Conservation (phyloP, 352 stramenopile genomes). For the Phytophthora palmivora region DNA sequence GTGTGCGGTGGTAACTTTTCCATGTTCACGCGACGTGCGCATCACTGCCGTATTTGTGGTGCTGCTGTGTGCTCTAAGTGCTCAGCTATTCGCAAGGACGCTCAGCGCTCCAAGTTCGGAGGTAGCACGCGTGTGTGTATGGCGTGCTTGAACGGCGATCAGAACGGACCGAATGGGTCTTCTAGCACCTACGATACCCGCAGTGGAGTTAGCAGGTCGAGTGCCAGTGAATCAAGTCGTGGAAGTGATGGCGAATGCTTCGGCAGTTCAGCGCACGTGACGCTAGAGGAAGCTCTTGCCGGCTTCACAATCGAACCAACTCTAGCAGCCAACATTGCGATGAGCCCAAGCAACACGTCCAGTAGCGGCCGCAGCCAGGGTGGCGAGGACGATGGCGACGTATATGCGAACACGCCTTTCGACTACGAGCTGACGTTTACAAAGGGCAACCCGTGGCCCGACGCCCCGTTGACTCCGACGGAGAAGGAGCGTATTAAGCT, state of each 20-base stretch:
- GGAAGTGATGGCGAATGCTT: conserved; percentile 45
- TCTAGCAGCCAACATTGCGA: conserved; percentile 26
- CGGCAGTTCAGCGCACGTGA: conserved; percentile 44
- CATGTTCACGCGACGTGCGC: conserved; percentile 71
- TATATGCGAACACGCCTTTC: conserved; percentile 62
- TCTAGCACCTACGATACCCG: conserved; percentile 39
- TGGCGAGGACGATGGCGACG: conserved; percentile 62
- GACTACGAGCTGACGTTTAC: conserved; percentile 74
- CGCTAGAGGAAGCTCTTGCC: conserved; percentile 43
- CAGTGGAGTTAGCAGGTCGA: conserved; percentile 28
- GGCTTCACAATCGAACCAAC: conserved; percentile 54
- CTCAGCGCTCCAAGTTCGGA: conserved; percentile 42
- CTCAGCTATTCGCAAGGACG: conserved; percentile 59
- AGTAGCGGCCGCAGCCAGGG: conserved; percentile 40
- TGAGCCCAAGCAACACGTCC: conserved; percentile 44
- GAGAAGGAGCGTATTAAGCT: conserved; percentile 63
- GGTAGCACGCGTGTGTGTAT: conserved; percentile 66
- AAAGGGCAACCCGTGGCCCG: conserved; percentile 81
- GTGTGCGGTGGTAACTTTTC: conserved; percentile 74
- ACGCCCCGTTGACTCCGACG: conserved; percentile 62
- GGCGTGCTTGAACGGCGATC: conserved; percentile 77
- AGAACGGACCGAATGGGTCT: conserved; percentile 36
- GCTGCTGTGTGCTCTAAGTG: conserved; percentile 82
- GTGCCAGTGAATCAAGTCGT: conserved; percentile 37
- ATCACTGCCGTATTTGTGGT: conserved; percentile 85